These are phyloP conservation scores for Blumeria hordei DNA, from an alignment of 2,329 filamentous ascomycete species.

Conservation along the genomic window DNA sequence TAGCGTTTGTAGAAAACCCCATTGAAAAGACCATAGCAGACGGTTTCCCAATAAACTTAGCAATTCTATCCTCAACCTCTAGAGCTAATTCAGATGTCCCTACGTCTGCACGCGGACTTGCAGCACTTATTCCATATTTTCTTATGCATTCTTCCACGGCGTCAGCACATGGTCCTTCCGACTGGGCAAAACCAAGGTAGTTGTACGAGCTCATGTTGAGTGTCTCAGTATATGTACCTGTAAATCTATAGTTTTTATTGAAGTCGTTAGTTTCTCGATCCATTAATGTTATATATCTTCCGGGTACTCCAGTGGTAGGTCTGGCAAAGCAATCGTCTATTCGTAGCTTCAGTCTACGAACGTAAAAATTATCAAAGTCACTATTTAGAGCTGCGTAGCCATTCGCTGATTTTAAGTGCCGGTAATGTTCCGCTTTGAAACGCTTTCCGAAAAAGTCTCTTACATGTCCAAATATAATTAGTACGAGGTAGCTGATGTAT, in stretches of 20 bases:
- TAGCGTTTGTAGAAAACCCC: slow-evolving; percentile 93
- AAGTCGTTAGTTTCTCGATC: slow-evolving; percentile 80
- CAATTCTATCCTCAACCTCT: slow-evolving; percentile 77
- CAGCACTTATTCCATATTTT: slow-evolving; percentile 64
- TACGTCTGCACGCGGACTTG: slow-evolving; percentile 59
- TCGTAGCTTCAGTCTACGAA: slow-evolving; percentile 70
- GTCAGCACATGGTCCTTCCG: slow-evolving; percentile 87
- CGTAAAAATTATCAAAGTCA: slow-evolving; percentile 98
- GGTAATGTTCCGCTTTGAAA: slow-evolving; percentile 66
- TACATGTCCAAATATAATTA: slow-evolving; percentile 87
- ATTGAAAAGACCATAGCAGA: slow-evolving; percentile 95
- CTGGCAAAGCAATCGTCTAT: slow-evolving; percentile 94
- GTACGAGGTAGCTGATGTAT: slow-evolving; percentile 90
- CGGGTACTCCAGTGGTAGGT: slow-evolving; percentile 78
- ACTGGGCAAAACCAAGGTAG: slow-evolving; percentile 94
- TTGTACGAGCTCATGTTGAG: slow-evolving; percentile 99
- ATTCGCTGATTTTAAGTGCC: slow-evolving; percentile 56
- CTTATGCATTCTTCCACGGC: slow-evolving; percentile 65
- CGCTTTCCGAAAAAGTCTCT: slow-evolving; percentile 95
- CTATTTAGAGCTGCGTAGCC: slow-evolving; percentile 91
- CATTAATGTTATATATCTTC: slow-evolving; percentile 76
- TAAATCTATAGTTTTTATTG: slow-evolving; percentile 74
- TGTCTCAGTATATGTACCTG: slow-evolving; percentile 78
- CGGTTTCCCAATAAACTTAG: slow-evolving; percentile 81
- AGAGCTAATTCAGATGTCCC: slow-evolving; percentile 71